Evolutionary conservation across 2,329 filamentous ascomycete species (phyloP).

Genomic region (Nigrograna mackinnonii): DNA sequence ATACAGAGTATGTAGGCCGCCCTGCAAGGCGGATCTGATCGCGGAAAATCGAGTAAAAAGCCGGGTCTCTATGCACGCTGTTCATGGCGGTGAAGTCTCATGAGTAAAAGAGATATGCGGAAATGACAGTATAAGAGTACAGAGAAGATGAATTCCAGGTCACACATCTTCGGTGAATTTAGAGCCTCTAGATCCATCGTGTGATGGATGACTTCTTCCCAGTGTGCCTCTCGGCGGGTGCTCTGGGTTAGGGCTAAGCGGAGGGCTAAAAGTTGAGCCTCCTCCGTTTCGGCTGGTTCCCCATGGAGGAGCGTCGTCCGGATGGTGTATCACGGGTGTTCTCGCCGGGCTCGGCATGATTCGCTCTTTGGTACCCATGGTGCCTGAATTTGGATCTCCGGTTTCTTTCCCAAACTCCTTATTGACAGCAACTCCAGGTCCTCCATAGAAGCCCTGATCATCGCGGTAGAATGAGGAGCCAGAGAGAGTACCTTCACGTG

Average conservation of each 20-base stretch:
- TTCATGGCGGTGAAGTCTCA: constrained; percentile 14
- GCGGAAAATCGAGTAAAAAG: constrained; percentile 11
- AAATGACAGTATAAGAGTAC: constrained; percentile 27
- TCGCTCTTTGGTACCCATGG: constrained; percentile 24
- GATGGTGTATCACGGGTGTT: constrained; percentile 61
- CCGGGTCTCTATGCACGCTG: constrained; percentile 19
- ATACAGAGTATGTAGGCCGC: too few species aligned
- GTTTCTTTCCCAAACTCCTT: constrained; percentile 33
- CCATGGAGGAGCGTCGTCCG: constrained; percentile 30
- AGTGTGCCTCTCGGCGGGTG: constrained; percentile 33
- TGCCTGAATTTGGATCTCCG: constrained; percentile 23
- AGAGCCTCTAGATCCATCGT: constrained; percentile 50
- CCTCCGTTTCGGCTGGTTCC: constrained; percentile 19
- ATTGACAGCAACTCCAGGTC: constrained; percentile 24
- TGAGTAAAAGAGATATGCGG: constrained; percentile 17
- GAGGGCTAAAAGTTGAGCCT: constrained; percentile 37
- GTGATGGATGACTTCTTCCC: constrained; percentile 48
- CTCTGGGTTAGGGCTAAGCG: constrained; percentile 41
- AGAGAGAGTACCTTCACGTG: constrained; percentile 33
- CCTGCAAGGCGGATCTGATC: too few species aligned
- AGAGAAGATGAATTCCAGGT: constrained; percentile 11
- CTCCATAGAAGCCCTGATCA: constrained; percentile 46
- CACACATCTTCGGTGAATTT: constrained; percentile 53
- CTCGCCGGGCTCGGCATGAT: constrained; percentile 63
- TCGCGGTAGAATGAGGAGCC: constrained; percentile 50